A percentile compares a stretch with the other conserved stretches of the same genome.
Conservation (phyloP, 139 green algal genomes). For the Coccomyxa sp. region DNA sequence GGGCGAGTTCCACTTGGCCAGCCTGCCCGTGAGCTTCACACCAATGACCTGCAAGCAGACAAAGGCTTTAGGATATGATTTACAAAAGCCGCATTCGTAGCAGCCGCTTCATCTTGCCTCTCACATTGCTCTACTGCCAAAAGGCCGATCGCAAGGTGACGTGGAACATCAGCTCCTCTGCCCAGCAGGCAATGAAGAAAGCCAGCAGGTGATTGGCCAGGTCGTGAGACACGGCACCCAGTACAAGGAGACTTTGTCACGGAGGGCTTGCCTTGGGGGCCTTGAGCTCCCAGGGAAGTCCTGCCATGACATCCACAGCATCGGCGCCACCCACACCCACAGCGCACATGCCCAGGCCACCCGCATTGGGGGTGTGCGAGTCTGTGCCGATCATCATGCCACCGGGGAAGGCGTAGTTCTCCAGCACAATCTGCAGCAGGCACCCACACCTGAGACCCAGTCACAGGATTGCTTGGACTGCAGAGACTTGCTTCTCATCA, state of each 20-base stretch:
- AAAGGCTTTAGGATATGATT: not conserved
- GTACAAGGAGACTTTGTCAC: too few species aligned
- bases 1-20: conserved; percentile 83
- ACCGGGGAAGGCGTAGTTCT: conserved; percentile 94
- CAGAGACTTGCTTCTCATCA: too few species aligned
- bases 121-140: too few species aligned
- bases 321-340: conserved; percentile 90
- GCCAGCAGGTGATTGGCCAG: not conserved
- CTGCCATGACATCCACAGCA: conserved; percentile 96
- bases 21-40: conserved; percentile 85
- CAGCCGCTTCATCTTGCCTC: too few species aligned
- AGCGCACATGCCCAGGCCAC: conserved; percentile 85
- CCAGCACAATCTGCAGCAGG: conserved; percentile 89
- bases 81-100: not conserved
- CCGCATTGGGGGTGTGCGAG: conserved; percentile 93
- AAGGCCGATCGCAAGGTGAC: too few species aligned
- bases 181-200: not conserved
- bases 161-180: not conserved
- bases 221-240: not conserved
- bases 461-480: too few species aligned
- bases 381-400: conserved; percentile 96
- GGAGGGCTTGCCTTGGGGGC: conserved; percentile 40
- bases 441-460: too few species aligned
- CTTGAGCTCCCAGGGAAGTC: conserved; percentile 97
- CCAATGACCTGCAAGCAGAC: conserved; percentile 85